Evolutionary conservation across 345 rosid genomes (phyloP), one percentile per base, ranked within the genome.

Genomic region (Linum lewisii): DNA sequence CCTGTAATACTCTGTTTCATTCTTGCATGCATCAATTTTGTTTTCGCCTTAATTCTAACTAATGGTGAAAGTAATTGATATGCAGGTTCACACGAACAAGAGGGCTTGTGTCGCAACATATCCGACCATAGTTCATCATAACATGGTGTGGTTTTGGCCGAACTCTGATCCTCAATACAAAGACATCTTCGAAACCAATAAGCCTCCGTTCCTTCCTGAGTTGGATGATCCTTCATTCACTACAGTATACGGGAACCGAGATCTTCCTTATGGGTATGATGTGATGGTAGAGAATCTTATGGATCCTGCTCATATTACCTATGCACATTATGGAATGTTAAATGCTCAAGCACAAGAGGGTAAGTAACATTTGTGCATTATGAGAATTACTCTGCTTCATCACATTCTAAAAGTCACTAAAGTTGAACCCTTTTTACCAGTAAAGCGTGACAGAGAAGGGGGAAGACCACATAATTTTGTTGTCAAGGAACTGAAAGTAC

Each of bases 141-240:
- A 24, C 14, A 52, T 52, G 1, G 16, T 52, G 5, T 52, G 56
- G 56, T 52, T 52, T 52, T 52, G 56, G 56, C 56, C 56, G 0
- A 52, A 52, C 24, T 20, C 24, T 21, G 56, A 51, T 21, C 56
- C 56, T 20, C 23, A 52, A 11, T 52, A 52, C 56, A 52, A 52
- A 24, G 24, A 52, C 56, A 52, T 52, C 25, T 24, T 52, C 24
- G 11, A 21, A 13, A 20, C 5, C 22, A 52, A 52, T 9, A 52
- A 24, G 15, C 56, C 56, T 19, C 56, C 56, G 1, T 52, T 9
- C 56, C 20, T 52, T 6, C 24, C 56, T 4, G 56, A 52, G 25
- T 21, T 52, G 24, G 56, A 21, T 52, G 56, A 52, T 52, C 56
- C 56, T 5, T 21, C 56, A 21, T 52, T 52, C 56, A 52, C 56